phyloP scores from a whole-genome alignment of 352 stramenopile species.

The Pythium rhizo-oryzae region DNA sequence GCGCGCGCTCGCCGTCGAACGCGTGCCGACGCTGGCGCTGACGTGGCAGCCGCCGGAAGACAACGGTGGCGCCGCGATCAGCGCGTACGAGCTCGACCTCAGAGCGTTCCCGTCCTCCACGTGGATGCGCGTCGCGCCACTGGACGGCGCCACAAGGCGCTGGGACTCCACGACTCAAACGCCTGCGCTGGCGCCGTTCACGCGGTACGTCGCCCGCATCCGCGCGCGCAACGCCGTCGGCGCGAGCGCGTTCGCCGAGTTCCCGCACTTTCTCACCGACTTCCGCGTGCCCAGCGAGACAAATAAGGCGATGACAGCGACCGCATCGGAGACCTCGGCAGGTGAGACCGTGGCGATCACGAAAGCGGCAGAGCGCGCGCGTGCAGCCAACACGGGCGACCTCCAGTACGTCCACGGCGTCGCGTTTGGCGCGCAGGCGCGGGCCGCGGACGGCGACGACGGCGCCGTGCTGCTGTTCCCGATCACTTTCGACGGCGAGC shows the following conservation, averaged over 20 bases:
- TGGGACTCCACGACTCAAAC: conserved; percentile 22
- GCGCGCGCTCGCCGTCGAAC: conserved; percentile 23
- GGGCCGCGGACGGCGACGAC: conserved; percentile 40
- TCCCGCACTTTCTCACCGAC: conserved; percentile 45
- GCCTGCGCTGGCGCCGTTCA: conserved; percentile 31
- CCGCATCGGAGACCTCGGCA: conserved; percentile 2
- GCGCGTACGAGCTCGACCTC: conserved; percentile 53
- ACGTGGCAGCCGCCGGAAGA: conserved; percentile 39
- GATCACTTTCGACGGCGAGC: conserved; percentile 45
- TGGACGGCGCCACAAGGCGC: not conserved
- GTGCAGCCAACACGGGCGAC: conserved; percentile 50
- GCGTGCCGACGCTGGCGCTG: conserved; percentile 34
- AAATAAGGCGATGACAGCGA: conserved; percentile 17
- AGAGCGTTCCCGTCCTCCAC: conserved; percentile 41
- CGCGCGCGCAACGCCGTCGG: conserved; percentile 38
- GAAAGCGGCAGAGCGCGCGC: conserved; percentile 29
- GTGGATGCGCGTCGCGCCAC: conserved; percentile 32
- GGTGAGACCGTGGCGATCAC: not conserved
- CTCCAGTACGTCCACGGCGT: conserved; percentile 67
- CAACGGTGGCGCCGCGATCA: conserved; percentile 32
- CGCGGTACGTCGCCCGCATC: conserved; percentile 44
- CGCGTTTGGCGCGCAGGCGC: conserved; percentile 40
- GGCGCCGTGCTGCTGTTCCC: conserved; percentile 68
- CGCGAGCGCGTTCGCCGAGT: conserved; percentile 31
- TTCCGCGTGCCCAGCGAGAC: conserved; percentile 12